Conservation (phyloP, 345 rosid species). For the Raphanus raphanistrum region DNA sequence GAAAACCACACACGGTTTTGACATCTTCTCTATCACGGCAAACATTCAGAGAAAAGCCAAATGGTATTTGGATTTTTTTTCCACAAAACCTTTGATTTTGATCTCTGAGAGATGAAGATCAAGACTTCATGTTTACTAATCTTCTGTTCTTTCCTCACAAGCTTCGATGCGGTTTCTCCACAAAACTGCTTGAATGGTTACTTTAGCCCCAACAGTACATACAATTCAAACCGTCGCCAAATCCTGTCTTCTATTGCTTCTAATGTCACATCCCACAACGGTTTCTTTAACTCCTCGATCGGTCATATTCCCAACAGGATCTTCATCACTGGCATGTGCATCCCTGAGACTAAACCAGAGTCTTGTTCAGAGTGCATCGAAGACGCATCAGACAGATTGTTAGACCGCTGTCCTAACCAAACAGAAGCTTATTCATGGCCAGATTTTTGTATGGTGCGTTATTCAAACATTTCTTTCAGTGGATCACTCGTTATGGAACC, state of each 20-base stretch:
- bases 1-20: background rate
- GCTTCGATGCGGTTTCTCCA: background rate
- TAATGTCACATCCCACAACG: slow-evolving; percentile 11
- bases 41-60: background rate
- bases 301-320: slow-evolving; percentile 29
- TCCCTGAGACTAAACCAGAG: background rate
- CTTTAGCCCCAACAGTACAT: slow-evolving; percentile 21
- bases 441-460: slow-evolving; percentile 44
- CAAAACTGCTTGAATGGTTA: slow-evolving; percentile 14
- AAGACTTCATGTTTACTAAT: slow-evolving; percentile 8
- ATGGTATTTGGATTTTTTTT: background rate
- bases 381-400: background rate
- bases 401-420: slow-evolving; percentile 33
- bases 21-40: background rate
- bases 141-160: background rate
- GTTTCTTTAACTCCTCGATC: slow-evolving; percentile 7
- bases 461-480: slow-evolving; percentile 36
- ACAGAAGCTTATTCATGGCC: slow-evolving; percentile 43
- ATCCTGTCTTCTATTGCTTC: slow-evolving; percentile 37
- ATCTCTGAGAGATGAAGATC: slow-evolving; percentile 18
- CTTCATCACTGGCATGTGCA: slow-evolving; percentile 26
- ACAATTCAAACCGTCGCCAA: slow-evolving; percentile 14
- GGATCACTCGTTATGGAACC: slow-evolving; percentile 2
- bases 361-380: slow-evolving; percentile 20
- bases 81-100: background rate